Evolutionary conservation across 345 rosid species (phyloP).

Genomic region (Erucastrum elatum): DNA sequence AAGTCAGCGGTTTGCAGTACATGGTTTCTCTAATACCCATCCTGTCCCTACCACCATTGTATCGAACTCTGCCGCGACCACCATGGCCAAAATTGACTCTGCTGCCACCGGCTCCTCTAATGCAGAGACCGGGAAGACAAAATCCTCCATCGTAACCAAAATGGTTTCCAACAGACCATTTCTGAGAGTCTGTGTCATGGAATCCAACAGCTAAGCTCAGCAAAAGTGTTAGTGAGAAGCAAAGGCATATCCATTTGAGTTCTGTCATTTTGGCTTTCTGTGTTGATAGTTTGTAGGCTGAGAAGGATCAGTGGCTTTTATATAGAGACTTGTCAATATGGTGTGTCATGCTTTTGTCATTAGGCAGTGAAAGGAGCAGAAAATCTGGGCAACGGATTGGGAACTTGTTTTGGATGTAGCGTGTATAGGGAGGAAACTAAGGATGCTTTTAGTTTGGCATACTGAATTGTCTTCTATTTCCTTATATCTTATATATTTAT

Average conservation of each 20-base stretch:
- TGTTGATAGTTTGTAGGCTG: conserved; percentile 11
- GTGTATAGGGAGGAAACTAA: neutral
- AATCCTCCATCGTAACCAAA: conserved; percentile 33
- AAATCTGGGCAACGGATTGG: neutral
- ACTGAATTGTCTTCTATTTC: neutral
- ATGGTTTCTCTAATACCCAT: conserved; percentile 5
- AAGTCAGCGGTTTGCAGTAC: conserved; percentile 28
- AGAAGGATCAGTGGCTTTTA: neutral
- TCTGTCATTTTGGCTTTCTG: conserved; percentile 21
- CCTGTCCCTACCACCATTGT: neutral
- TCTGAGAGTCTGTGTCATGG: conserved; percentile 13
- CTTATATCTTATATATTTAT: neutral
- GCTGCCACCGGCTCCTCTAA: conserved; percentile 26
- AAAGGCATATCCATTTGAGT: conserved; percentile 25
- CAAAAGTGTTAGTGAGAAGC: conserved; percentile 31
- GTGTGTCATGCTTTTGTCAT: conserved; percentile 34
- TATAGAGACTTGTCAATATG: conserved; percentile 26
- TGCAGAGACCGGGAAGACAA: conserved; percentile 38
- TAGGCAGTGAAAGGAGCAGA: conserved; percentile 18
- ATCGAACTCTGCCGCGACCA: conserved; percentile 16
- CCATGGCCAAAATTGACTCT: conserved; percentile 4
- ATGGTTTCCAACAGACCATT: conserved; percentile 26
- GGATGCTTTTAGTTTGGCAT: neutral
- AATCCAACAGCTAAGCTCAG: conserved; percentile 26
- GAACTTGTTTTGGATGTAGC: conserved; percentile 16